Percentiles rank a stretch among this genome's conserved stretches.
Evolutionary conservation across 495 filamentous ascomycete genomes (phyloP).

Genomic region (Parathielavia hyrcaniae): DNA sequence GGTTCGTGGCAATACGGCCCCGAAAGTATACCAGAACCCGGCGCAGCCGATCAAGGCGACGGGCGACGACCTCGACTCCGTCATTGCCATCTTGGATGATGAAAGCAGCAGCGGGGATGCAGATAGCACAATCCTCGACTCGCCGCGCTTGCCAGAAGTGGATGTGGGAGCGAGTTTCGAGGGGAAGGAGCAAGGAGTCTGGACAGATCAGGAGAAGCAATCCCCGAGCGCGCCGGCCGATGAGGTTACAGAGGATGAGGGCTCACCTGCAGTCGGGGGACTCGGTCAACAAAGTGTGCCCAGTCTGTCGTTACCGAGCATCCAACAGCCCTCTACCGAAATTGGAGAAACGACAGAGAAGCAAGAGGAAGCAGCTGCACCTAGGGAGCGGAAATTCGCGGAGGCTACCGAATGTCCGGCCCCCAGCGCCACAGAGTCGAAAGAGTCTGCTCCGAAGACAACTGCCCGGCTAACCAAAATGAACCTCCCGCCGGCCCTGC

Average conservation of each 20-base stretch:
- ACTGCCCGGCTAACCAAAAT: constrained; percentile 41
- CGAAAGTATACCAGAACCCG: constrained; percentile 40
- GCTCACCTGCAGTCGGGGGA: neutral
- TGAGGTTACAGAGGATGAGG: neutral
- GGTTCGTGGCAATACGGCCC: constrained; percentile 17
- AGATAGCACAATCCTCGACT: constrained; percentile 5
- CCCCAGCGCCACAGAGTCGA: constrained; percentile 27
- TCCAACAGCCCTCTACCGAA: neutral
- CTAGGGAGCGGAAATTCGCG: neutral
- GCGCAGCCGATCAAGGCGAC: constrained; percentile 33
- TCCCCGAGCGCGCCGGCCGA: neutral
- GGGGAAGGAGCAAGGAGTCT: neutral
- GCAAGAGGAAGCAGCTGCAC: neutral
- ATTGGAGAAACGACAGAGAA: neutral
- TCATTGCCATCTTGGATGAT: constrained; percentile 50
- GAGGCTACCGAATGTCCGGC: constrained; percentile 14
- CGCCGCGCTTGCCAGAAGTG: neutral
- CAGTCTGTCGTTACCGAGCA: too few species aligned
- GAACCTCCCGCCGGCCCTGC: constrained; percentile 51
- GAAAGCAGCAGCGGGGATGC: constrained; percentile 38
- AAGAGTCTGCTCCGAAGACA: constrained; percentile 30
- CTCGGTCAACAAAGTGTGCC: neutral
- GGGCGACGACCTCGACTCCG: constrained; percentile 40
- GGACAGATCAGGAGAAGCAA: neutral
- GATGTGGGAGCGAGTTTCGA: neutral